Evolutionary conservation across 345 rosid genomes (phyloP).

Genomic region (Citrus cavaleriei): DNA sequence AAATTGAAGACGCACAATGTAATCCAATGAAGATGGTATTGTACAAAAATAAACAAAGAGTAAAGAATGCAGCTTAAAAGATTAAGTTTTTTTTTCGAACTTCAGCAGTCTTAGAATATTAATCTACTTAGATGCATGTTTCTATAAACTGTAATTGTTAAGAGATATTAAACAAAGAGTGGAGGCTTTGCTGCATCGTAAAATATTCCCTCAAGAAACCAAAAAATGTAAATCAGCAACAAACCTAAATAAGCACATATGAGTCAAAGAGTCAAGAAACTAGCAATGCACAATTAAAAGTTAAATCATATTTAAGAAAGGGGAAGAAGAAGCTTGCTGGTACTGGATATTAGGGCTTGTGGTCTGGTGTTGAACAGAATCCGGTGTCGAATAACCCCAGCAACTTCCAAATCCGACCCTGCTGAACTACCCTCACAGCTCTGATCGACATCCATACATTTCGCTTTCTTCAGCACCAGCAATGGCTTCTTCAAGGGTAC

Average conservation of each 20-base stretch:
- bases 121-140: neutral
- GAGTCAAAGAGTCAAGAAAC: neutral
- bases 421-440: slow-evolving; percentile 16
- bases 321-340: neutral
- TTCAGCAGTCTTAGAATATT: neutral
- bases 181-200: too few relatives aligned
- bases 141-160: neutral
- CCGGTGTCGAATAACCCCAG: slow-evolving; percentile 67
- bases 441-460: slow-evolving; percentile 26
- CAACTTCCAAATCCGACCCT: slow-evolving; percentile 52
- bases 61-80: neutral
- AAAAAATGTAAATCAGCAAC: too few relatives aligned
- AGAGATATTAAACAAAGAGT: too few relatives aligned
- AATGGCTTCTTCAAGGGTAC: slow-evolving; percentile 64
- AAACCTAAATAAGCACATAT: neutral
- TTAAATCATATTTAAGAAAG: neutral
- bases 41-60: neutral
- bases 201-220: too few relatives aligned
- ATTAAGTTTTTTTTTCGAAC: neutral
- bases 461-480: slow-evolving; percentile 68
- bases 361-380: slow-evolving; percentile 85
- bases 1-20: too few relatives aligned
- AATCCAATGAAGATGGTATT: too few relatives aligned
- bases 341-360: slow-evolving; percentile 75
- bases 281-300: neutral